Evolutionary conservation across 257 asterid species (phyloP), one percentile per base, ranked within the genome.

Genomic region (Asclepias syriaca): DNA sequence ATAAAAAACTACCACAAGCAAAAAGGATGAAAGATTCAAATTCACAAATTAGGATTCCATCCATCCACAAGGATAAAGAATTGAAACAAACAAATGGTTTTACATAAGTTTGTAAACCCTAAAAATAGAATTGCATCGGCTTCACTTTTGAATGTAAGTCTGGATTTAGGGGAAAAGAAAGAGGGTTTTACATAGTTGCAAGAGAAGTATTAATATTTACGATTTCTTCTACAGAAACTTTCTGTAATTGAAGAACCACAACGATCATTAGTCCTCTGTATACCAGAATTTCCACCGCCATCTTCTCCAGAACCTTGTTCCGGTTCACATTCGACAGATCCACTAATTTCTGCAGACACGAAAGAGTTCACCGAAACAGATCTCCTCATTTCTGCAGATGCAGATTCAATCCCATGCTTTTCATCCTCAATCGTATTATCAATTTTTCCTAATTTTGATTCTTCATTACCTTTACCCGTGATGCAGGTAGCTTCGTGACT

Each of bases 331-430:
- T n/a, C 53, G 48, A 73, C 40, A 14, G 54, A 69, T 21, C 50
- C 24, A 55, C 58, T 57, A 22, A 50, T 74, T 56, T 19, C 63
- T 6, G 66, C 63, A 61, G 72, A 61, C 19, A 45, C 55, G 45
- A 69, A 65, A 48, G 79, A 72, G 69, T 72, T 82, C 34, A 67
- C 75, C 0, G 86, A 83, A 65, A 77, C 72, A 53, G 79, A 77
- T 48, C 81, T 79, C 43, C 76, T 77, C 53, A 59, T 43, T 34
- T 34, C 39, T 43, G 48, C 10, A 6, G 48, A 6, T 43, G 48
- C 60, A 22, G 74, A 6, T 10, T 75, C 68, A 58, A 54, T 50
- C 66, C 55, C 68, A 29, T 43, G 27, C 19, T 75, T 74, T 29
- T 57, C 70, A 14, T 39, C 58, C 34, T 55, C 45, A 14, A 21